Evolutionary conservation across 2,329 filamentous ascomycete genomes (phyloP), one percentile per base, ranked within the genome.

Genomic region (Alternaria novae-zelandiae): DNA sequence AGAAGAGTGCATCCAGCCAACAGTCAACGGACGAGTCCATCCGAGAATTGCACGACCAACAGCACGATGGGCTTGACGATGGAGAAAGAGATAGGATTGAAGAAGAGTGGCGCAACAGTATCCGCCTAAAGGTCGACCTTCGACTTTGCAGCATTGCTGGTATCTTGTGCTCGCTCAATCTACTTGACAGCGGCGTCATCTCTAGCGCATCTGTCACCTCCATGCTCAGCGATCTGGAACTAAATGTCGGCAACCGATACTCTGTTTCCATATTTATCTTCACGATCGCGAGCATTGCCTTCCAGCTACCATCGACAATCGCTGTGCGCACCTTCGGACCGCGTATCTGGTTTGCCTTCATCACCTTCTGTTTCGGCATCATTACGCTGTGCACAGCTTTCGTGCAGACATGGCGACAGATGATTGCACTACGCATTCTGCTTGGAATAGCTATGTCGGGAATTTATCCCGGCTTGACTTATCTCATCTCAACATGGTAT

Each of bases 181-280:
- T 93, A 12, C 83, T 92, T 13, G 90, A 92, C 79, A 88, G 86
- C 53, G 89, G 89, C 44, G 89, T 92, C 69, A 89, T 92, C 60
- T 89, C 87, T 2, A 89, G 86, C 7, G 90, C 90, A 0, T 88
- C 89, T 1, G 90, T 92, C 10, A 92, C 90, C 0, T 88, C 85
- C 25, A 90, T 92, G 87, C 83, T 89, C 50, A 73, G 80, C 11
- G 90, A 92, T 71, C 82, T 92, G 45, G 84, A 85, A 15, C 81
- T 92, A 12, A 84, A 87, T 10, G 74, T 82, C 45, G 89, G 89
- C 21, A 87, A 89, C 66, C 84, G 89, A 43, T 92, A 90, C 69
- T 90, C 88, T 2, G 86, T 92, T 5, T 86, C 88, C 21, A 92
- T 93, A 61, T 90, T 92, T 80, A 90, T 92, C 74, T 91, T 92